phyloP scores from a whole-genome alignment of 495 filamentous ascomycete genomes.

The Neurospora hispaniola region DNA sequence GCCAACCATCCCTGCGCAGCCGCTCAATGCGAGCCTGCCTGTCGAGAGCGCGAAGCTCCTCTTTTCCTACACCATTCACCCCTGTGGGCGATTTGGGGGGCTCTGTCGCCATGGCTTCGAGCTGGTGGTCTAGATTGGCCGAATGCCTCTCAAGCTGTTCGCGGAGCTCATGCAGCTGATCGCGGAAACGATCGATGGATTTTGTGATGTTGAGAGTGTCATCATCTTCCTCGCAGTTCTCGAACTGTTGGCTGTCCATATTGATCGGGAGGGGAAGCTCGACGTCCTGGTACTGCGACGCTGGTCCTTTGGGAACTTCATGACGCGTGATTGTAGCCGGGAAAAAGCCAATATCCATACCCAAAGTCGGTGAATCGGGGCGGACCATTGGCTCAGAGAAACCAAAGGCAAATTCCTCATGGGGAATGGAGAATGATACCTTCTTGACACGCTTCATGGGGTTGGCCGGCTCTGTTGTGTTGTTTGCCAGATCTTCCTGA shows the following conservation, averaged over 20 bases:
- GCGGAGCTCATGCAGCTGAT: constrained; percentile 30
- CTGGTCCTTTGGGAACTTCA: constrained; percentile 13
- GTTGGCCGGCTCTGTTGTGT: constrained; percentile 12
- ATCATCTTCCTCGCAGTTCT: constrained; percentile 11
- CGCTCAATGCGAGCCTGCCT: constrained; percentile 35
- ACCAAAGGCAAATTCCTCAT: constrained; percentile 23
- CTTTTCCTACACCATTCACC: constrained; percentile 8
- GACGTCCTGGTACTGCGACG: constrained; percentile 15
- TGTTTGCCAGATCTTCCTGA: constrained; percentile 22
- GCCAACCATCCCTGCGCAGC: constrained; percentile 34
- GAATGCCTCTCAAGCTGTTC: constrained; percentile 31
- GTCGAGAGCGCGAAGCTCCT: constrained; percentile 21
- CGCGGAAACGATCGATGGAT: constrained; percentile 32
- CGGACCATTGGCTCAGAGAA: constrained; percentile 32
- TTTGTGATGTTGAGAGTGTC: constrained; percentile 27
- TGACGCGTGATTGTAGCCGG: too few relatives aligned
- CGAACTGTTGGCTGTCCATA: constrained; percentile 6
- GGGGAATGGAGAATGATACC: constrained; percentile 39
- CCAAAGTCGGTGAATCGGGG: constrained; percentile 36
- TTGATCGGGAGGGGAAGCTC: constrained; percentile 16
- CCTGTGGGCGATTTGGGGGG: constrained; percentile 3
- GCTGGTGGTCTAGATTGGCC: constrained; percentile 24
- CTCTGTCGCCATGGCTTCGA: constrained; percentile 9
- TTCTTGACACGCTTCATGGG: constrained; percentile 34
- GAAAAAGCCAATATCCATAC: constrained; percentile 31